Percentiles rank a stretch among this genome's conserved stretches.
These are phyloP conservation scores for Prunus mira DNA, from an alignment of 306 rosid genomes.

Conservation along the genomic window DNA sequence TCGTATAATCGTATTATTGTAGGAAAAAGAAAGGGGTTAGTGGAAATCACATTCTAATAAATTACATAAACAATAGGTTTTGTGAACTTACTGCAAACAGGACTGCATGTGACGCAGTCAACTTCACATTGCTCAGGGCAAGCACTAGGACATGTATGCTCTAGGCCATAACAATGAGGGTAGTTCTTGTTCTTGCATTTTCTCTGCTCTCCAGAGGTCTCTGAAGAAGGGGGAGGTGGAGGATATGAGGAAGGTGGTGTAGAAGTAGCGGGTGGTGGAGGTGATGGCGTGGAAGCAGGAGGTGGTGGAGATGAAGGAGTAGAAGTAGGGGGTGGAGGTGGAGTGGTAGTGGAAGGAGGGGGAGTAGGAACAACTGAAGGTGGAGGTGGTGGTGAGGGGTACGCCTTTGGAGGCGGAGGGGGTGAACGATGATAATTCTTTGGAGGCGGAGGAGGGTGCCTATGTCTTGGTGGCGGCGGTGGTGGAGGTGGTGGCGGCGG, in stretches of 20 bases:
- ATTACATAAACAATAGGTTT: neutral
- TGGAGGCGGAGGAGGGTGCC: conserved; percentile 2
- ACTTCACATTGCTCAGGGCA: conserved; percentile 32
- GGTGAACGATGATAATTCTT: neutral
- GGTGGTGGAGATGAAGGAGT: neutral
- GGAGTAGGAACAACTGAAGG: conserved; percentile 5
- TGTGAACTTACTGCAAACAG: conserved; percentile 31
- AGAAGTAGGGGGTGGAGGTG: conserved; percentile 8
- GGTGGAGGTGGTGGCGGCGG: conserved; percentile 20
- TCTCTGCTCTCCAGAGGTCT: neutral
- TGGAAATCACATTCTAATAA: neutral
- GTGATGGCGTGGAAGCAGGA: neutral
- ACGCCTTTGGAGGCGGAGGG: neutral
- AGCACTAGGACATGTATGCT: conserved; percentile 28
- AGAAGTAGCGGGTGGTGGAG: conserved; percentile 2
- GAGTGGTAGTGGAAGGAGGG: conserved; percentile 9
- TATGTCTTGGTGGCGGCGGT: conserved; percentile 17
- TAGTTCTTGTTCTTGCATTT: conserved; percentile 28
- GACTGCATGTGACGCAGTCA: conserved; percentile 36
- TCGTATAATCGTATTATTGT: too few relatives aligned
- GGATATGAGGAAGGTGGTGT: neutral
- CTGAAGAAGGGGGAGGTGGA: conserved; percentile 23
- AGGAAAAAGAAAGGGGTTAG: neutral
- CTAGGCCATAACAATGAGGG: conserved; percentile 24
- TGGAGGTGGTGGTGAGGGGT: conserved; percentile 22